A percentile compares a stretch with the other conserved stretches of the same genome.
These are phyloP conservation scores for Microascus cirrosus DNA, from an alignment of 2,329 filamentous ascomycete species.

Conservation along the genomic window DNA sequence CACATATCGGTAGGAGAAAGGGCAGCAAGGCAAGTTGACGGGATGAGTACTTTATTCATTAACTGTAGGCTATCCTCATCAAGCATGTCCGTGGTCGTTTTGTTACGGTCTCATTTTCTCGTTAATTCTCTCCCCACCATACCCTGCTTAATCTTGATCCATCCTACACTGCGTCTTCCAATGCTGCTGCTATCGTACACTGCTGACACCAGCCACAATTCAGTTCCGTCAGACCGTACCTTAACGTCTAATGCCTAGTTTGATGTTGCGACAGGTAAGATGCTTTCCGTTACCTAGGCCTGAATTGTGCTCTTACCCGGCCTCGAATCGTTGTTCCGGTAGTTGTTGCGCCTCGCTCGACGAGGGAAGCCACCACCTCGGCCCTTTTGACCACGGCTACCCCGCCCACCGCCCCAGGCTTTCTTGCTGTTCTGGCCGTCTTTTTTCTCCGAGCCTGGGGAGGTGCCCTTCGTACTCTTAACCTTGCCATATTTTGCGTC, in stretches of 20 bases:
- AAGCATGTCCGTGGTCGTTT: not conserved
- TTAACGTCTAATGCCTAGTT: constrained; percentile 6
- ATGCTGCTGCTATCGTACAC: not conserved
- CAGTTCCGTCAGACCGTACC: not conserved
- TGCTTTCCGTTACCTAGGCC: constrained; percentile 6
- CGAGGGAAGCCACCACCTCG: not conserved
- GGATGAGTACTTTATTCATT: not conserved
- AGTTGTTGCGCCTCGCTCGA: not conserved
- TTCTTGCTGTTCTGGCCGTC: constrained; percentile 4
- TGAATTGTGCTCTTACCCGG: constrained; percentile 5
- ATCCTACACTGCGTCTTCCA: not conserved
- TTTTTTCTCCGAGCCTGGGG: not conserved
- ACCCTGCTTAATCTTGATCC: not conserved
- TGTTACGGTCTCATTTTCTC: not conserved
- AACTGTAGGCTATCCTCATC: not conserved
- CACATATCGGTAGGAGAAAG: not conserved
- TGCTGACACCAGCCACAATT: not conserved
- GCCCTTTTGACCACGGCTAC: not conserved
- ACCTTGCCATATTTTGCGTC: constrained; percentile 25
- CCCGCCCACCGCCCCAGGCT: not conserved
- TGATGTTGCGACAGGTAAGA: constrained; percentile 6
- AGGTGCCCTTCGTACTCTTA: constrained; percentile 10
- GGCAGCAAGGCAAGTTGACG: not conserved
- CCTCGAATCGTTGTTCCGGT: not conserved
- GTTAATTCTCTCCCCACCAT: not conserved